Conservation (phyloP, 108 stramenopile species). For the Nitzschia palea region DNA sequence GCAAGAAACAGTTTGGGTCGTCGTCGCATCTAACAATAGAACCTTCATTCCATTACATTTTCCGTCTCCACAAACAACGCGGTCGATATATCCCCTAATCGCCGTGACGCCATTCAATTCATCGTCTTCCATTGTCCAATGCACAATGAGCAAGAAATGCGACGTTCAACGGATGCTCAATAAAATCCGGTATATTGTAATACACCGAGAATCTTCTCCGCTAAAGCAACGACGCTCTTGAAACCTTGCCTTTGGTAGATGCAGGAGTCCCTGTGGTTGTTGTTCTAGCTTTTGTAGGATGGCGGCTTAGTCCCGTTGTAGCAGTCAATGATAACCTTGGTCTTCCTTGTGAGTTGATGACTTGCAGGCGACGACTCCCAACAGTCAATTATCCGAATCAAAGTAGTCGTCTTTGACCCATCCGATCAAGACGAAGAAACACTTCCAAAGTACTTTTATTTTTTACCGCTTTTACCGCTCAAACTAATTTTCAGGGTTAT, state of each 20-base stretch:
- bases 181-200: too few species aligned
- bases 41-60: conserved; percentile 92
- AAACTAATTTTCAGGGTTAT: too few species aligned
- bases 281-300: too few species aligned
- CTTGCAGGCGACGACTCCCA: too few species aligned
- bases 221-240: too few species aligned
- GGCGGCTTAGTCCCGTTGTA: too few species aligned
- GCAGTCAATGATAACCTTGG: too few species aligned
- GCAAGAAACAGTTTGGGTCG: conserved; percentile 88
- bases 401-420: background rate
- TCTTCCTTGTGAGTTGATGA: too few species aligned
- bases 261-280: too few species aligned
- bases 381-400: too few species aligned
- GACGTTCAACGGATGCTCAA: background rate
- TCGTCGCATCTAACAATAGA: conserved; percentile 87
- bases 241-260: too few species aligned
- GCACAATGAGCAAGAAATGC: background rate
- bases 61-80: conserved; percentile 77
- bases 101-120: conserved; percentile 80
- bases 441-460: background rate
- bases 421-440: background rate
- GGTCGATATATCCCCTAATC: conserved; percentile 87
- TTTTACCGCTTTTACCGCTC: conserved; percentile 10
- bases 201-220: too few species aligned
- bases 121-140: conserved; percentile 11